Conservation (phyloP, 2,329 filamentous ascomycete genomes). For the Aureobasidium melanogenum region DNA sequence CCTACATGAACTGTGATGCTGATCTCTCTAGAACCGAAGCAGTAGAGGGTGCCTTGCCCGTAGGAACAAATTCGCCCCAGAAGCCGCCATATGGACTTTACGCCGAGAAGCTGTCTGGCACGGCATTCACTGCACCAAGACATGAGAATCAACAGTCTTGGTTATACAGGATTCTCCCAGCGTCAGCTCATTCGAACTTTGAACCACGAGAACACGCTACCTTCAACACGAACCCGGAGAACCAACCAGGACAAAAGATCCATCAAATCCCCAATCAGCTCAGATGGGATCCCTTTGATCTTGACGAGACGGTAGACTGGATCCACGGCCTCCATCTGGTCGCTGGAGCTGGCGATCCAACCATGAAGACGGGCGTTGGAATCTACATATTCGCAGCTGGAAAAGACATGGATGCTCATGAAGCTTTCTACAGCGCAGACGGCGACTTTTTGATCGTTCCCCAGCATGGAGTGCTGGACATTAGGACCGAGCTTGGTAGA, state of each 20-base stretch:
- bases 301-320: slow-evolving; percentile 61
- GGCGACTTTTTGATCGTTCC: slow-evolving; percentile 59
- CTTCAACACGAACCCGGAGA: slow-evolving; percentile 43
- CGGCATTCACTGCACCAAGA: slow-evolving; percentile 50
- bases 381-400: slow-evolving; percentile 75
- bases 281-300: slow-evolving; percentile 69
- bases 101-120: slow-evolving; percentile 60
- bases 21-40: slow-evolving; percentile 57
- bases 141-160: slow-evolving; percentile 50
- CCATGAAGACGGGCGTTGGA: slow-evolving; percentile 67
- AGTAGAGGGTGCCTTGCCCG: slow-evolving; percentile 61
- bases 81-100: slow-evolving; percentile 71
- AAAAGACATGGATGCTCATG: slow-evolving; percentile 62
- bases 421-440: slow-evolving; percentile 76
- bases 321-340: slow-evolving; percentile 62
- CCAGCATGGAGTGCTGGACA: slow-evolving; percentile 56
- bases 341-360: slow-evolving; percentile 70
- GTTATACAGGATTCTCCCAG: slow-evolving; percentile 49
- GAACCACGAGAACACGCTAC: slow-evolving; percentile 39
- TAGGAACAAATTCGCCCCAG: slow-evolving; percentile 74
- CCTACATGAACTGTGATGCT: neutral
- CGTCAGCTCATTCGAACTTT: slow-evolving; percentile 50
- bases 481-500: slow-evolving; percentile 59
- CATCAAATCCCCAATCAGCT: slow-evolving; percentile 74
- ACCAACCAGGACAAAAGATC: slow-evolving; percentile 47